A percentile compares a stretch with the other conserved stretches of the same genome.
phyloP scores from a whole-genome alignment of 2,329 filamentous ascomycete genomes.

The Myriosclerotinia scirpicola region DNA sequence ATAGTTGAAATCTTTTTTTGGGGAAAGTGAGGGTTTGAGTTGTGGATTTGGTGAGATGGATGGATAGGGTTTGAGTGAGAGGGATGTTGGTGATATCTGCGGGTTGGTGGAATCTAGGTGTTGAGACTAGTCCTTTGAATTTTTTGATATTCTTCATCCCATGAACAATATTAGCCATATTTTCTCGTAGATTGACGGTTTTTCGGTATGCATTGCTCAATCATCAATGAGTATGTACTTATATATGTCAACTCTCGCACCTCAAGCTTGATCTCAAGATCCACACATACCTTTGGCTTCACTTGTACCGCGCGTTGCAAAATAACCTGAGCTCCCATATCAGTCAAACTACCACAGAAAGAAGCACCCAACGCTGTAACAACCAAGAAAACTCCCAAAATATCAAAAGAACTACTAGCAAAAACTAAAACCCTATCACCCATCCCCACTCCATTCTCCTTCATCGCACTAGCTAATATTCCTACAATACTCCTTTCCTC shows the following conservation, averaged over 20 bases:
- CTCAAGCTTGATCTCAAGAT: neutral
- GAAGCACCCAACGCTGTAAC: slow-evolving; percentile 69
- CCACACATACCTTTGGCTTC: slow-evolving; percentile 57
- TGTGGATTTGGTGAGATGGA: slow-evolving; percentile 45
- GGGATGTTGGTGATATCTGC: slow-evolving; percentile 58
- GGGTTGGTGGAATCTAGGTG: slow-evolving; percentile 63
- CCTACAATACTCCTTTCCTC: slow-evolving; percentile 58
- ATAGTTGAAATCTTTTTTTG: slow-evolving; percentile 50
- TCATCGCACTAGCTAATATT: slow-evolving; percentile 63
- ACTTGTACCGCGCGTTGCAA: slow-evolving; percentile 74
- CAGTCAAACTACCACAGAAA: slow-evolving; percentile 75
- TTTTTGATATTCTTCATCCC: slow-evolving; percentile 61
- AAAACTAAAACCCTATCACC: slow-evolving; percentile 77
- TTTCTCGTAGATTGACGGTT: slow-evolving; percentile 66
- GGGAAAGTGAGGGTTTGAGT: slow-evolving; percentile 31
- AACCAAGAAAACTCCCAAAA: slow-evolving; percentile 69
- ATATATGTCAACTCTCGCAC: neutral
- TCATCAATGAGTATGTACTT: slow-evolving; percentile 82
- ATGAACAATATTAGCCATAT: slow-evolving; percentile 65
- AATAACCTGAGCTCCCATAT: slow-evolving; percentile 79
- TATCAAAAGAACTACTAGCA: slow-evolving; percentile 73
- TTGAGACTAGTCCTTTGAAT: slow-evolving; percentile 63
- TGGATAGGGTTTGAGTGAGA: slow-evolving; percentile 40
- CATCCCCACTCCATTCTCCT: slow-evolving; percentile 61
- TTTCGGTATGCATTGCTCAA: slow-evolving; percentile 75